phyloP scores from a whole-genome alignment of 805 yeast genomes.

The Yarrowia divulgata region DNA sequence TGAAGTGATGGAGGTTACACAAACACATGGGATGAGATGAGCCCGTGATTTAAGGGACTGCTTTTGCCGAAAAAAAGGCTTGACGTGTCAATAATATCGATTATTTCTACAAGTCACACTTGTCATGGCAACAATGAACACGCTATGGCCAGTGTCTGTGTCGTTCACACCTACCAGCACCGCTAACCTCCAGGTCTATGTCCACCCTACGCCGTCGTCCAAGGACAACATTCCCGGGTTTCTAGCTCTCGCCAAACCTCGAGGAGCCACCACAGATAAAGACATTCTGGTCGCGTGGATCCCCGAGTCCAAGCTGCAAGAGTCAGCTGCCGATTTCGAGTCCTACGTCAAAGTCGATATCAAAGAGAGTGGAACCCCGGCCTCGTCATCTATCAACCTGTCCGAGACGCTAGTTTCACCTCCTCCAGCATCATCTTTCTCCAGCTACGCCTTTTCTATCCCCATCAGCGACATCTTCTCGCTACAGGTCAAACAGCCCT shows the following conservation, averaged over 20 bases:
- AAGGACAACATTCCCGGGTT: slow-evolving; percentile 84
- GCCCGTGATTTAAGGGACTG: not conserved
- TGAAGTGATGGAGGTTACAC: not conserved
- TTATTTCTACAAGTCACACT: too few relatives aligned
- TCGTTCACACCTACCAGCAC: not conserved
- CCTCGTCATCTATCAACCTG: slow-evolving; percentile 39
- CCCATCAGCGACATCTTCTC: slow-evolving; percentile 71
- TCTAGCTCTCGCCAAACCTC: slow-evolving; percentile 67
- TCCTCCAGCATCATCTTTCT: slow-evolving; percentile 60
- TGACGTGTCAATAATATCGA: not conserved
- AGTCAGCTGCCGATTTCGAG: slow-evolving; percentile 55
- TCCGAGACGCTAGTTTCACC: slow-evolving; percentile 55
- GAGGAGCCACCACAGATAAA: slow-evolving; percentile 54
- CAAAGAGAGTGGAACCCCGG: slow-evolving; percentile 46
- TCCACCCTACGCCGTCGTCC: slow-evolving; percentile 79
- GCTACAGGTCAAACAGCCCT: slow-evolving; percentile 82
- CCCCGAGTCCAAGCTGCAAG: slow-evolving; percentile 57
- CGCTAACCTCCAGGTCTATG: slow-evolving; percentile 61
- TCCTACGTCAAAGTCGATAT: slow-evolving; percentile 61
- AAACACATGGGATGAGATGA: not conserved
- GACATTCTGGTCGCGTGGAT: slow-evolving; percentile 72
- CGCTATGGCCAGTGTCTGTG: slow-evolving; percentile 2
- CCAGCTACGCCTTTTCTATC: slow-evolving; percentile 74
- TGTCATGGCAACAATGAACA: not conserved
- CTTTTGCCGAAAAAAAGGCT: too few relatives aligned